phyloP scores from a whole-genome alignment of 495 filamentous ascomycete species.

The Penicillium mononematosum region DNA sequence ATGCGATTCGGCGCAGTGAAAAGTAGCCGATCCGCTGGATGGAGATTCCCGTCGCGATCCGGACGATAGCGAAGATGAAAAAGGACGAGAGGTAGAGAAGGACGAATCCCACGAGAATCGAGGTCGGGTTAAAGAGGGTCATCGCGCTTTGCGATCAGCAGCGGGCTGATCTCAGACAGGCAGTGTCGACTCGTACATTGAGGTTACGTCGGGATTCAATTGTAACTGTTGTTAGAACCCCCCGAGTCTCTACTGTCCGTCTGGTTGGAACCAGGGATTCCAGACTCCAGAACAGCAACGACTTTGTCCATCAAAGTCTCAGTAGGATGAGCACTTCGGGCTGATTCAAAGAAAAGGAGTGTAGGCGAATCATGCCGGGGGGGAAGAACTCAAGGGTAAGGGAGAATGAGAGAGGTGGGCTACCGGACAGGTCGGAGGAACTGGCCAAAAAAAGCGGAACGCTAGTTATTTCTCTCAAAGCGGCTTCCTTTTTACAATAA shows the following conservation, averaged over 20 bases:
- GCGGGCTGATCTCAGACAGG: slow-evolving; percentile 32
- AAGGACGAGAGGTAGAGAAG: slow-evolving; percentile 89
- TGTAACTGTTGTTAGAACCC: slow-evolving; percentile 21
- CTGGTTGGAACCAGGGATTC: slow-evolving; percentile 10
- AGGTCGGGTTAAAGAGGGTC: slow-evolving; percentile 66
- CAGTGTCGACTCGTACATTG: slow-evolving; percentile 24
- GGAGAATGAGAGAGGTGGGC: slow-evolving; percentile 22
- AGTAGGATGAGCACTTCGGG: slow-evolving; percentile 10
- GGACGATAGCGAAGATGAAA: slow-evolving; percentile 87
- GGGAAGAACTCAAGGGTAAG: not conserved
- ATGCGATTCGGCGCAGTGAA: slow-evolving; percentile 84
- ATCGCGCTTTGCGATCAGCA: slow-evolving; percentile 50
- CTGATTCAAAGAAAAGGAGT: slow-evolving; percentile 6
- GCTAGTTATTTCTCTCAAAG: slow-evolving; percentile 11
- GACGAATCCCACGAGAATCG: slow-evolving; percentile 78
- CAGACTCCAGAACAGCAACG: slow-evolving; percentile 12
- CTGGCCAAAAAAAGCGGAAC: slow-evolving; percentile 8
- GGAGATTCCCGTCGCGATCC: slow-evolving; percentile 89
- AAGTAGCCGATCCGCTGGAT: slow-evolving; percentile 94
- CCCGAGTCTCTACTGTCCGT: slow-evolving; percentile 16
- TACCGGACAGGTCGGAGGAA: slow-evolving; percentile 17
- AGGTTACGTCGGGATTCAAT: slow-evolving; percentile 22
- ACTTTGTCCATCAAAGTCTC: slow-evolving; percentile 13
- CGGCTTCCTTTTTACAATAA: slow-evolving; percentile 5
- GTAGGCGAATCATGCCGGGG: slow-evolving; percentile 20